phyloP scores from a whole-genome alignment of 208 protist species.

The Naegleria fowleri region DNA sequence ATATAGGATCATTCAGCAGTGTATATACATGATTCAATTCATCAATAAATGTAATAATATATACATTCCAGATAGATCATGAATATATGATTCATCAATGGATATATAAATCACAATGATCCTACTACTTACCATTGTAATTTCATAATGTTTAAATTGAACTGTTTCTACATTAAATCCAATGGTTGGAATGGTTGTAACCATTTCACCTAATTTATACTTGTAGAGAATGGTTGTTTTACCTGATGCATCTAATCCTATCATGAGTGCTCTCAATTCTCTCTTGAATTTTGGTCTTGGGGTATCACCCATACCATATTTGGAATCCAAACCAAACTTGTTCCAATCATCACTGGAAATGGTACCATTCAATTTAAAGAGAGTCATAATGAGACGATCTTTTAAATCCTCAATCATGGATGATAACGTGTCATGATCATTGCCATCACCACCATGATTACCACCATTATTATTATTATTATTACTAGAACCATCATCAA shows the following conservation, averaged over 20 bases:
- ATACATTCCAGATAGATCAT: no score
- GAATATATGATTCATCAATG: neutral
- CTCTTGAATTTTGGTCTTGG: neutral
- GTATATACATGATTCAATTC: neutral
- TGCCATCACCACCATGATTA: no score
- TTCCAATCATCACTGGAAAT: neutral
- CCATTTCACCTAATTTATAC: constrained; percentile 90
- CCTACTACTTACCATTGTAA: constrained; percentile 61
- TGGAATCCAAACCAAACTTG: neutral
- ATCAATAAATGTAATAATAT: neutral
- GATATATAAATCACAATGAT: neutral
- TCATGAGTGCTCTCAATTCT: constrained; percentile 80
- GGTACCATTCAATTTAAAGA: neutral
- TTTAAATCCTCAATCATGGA: neutral
- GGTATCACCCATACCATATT: neutral
- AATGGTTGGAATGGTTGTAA: constrained; percentile 91
- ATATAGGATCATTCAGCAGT: neutral
- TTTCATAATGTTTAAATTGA: constrained; percentile 91
- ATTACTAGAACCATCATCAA: no score
- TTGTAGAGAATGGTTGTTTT: constrained; percentile 97
- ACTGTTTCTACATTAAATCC: constrained; percentile 95
- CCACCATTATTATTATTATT: no score
- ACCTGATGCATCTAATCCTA: constrained; percentile 93
- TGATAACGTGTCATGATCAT: no score
- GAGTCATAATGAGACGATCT: neutral